These are phyloP conservation scores for Suillus occidentalis DNA, from an alignment of 768 basidiomycete species.

Conservation along the genomic window DNA sequence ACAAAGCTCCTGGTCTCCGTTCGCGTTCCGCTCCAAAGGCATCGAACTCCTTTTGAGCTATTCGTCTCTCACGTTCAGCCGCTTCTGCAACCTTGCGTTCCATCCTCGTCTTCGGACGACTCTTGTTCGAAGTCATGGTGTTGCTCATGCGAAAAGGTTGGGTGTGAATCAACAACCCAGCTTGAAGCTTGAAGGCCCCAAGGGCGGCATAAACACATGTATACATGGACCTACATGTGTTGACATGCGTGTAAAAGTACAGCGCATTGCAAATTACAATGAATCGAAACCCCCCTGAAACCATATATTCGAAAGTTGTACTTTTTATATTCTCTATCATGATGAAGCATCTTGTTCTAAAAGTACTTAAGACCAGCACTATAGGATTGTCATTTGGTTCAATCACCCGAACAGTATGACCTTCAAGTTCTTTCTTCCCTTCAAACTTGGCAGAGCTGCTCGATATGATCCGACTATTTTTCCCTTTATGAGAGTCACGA, in stretches of 20 bases:
- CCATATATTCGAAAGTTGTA: too few relatives aligned
- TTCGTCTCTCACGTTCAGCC: not conserved
- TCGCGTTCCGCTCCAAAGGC: not conserved
- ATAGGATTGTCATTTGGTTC: too few relatives aligned
- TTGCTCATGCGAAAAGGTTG: not conserved
- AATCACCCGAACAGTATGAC: too few relatives aligned
- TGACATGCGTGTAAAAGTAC: too few relatives aligned
- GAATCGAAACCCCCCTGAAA: not conserved
- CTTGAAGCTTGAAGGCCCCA: not conserved
- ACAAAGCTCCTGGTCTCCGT: not conserved
- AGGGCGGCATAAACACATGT: constrained; percentile 7
- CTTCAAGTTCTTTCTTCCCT: not conserved
- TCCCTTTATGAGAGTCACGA: constrained; percentile 7
- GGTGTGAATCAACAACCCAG: too few relatives aligned
- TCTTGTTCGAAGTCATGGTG: not conserved
- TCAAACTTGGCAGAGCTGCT: constrained; percentile 7
- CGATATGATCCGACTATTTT: constrained; percentile 11
- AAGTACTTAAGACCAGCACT: too few relatives aligned
- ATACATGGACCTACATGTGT: constrained; percentile 4
- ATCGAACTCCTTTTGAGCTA: not conserved
- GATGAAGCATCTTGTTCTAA: too few relatives aligned
- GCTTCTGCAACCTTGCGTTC: not conserved
- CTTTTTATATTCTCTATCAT: too few relatives aligned
- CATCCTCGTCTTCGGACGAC: not conserved
- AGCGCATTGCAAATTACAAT: not conserved